Base-by-base conservation (phyloP, 441 rosid genomes). In the Erysimum pusillum region DNA sequence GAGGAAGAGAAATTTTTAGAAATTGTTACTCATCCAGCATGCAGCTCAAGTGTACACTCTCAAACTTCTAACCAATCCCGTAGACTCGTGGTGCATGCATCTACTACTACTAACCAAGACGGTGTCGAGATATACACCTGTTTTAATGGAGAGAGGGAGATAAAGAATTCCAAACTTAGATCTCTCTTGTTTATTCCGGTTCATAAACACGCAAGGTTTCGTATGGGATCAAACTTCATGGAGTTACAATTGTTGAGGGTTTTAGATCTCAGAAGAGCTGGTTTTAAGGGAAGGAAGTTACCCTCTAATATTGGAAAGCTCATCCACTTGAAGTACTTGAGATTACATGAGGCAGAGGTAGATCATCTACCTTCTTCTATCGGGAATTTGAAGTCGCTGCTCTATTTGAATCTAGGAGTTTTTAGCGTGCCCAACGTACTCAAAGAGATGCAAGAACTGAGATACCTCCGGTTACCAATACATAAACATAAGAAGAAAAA, bases 361-460 rank as follows among this genome's bases (percentile, higher is more conserved):
- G 25, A 63, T 14, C 48, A 51, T 6, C 17, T 63, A 13, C 51
- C 76, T 39, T 46, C 67, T 61, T 45, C 28, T 35, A 25, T 46
- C 22, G 10, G 4, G 22, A 46, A 46, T 7, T 22, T 46, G 10
- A 46, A 15, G 52, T 17, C n/a, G 10, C 11, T 15, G 4, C 52
- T 46, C 22, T 46, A 46, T 46, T 15, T 46, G 5, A 46, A 46
- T n/a, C n/a, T 45, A 45, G 2, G 3, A n/a, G 3, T 22, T 1
- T 22, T n/a, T n/a, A n/a, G n/a, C 36, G 7, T 34, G 36, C 36
- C 36, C 36, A 5, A 34, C 7, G 7, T 34, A 5, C 7, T 34
- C 36, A 34, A 46, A n/a, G 52, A 46, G 18, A 7, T 46, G 52
- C 20, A 2, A 46, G 22, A 46, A 7, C 3, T 46, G 52, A 17